Conservation (phyloP, 2,329 filamentous ascomycete species). For the Colletotrichum tropicicola region DNA sequence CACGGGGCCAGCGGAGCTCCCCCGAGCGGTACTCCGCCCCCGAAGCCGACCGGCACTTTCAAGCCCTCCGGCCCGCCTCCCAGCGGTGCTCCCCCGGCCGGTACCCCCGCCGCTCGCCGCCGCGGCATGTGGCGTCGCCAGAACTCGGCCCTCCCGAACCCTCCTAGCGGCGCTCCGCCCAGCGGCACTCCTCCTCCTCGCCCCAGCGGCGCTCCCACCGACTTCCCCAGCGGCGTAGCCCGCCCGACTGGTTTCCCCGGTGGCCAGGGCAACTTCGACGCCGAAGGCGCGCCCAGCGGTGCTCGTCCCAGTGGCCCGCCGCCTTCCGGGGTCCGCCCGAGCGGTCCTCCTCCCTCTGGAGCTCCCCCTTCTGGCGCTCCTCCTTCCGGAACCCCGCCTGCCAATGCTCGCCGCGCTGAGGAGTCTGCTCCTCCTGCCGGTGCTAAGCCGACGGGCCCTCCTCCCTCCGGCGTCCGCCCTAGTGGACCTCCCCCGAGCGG, state of each 20-base stretch:
- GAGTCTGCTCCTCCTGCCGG: constrained; percentile 1
- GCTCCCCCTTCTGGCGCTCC: not conserved
- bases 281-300: not conserved
- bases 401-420: not conserved
- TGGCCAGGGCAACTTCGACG: constrained; percentile 6
- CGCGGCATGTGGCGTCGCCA: constrained; percentile 19
- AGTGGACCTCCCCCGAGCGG: constrained; percentile 6
- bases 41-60: constrained; percentile 13
- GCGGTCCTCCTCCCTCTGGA: not conserved
- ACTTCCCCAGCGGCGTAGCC: constrained; percentile 3
- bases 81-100: not conserved
- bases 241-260: constrained; percentile 5
- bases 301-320: not conserved
- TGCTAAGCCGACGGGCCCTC: not conserved
- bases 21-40: constrained; percentile 16
- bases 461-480: constrained; percentile 1
- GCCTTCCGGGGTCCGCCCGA: not conserved
- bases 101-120: constrained; percentile 12
- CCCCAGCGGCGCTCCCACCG: constrained; percentile 11
- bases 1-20: constrained; percentile 6
- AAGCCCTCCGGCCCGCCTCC: constrained; percentile 10
- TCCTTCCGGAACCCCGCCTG: not conserved
- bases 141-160: constrained; percentile 1
- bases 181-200: constrained; percentile 14
- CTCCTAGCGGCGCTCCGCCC: constrained; percentile 7